Base-by-base conservation (phyloP, 805 yeast genomes). In the Starmerella scarabaei region DNA sequence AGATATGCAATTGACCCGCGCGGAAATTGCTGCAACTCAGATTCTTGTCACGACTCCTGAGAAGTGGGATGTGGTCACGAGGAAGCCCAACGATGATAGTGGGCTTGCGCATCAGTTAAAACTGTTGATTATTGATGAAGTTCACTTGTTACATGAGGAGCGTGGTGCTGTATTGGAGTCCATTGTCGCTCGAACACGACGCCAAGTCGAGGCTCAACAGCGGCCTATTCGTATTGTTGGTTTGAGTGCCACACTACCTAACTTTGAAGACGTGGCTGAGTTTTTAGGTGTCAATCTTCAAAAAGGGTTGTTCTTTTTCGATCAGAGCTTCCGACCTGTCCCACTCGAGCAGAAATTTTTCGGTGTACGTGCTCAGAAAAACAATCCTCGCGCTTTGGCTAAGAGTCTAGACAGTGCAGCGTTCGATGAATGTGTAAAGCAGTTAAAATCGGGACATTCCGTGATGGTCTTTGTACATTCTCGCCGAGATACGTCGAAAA, bases 111-210 rank as follows among this genome's bases (percentile, higher is more conserved):
- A 80, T 11, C 85, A 84, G 52, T 93, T 91, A 8, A 82, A 78
- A 57, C 62, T 91, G 12, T 63, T 91, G 42, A 83, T 91, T 43
- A 86, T 91, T 45, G 98, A 91, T 66, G 98, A 91, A 62, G 97
- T 91, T 0, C 98, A 91, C 68, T 65, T 91, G 54, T 68, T 91
- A 38, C 97, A 91, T 53, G 98, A 91, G 71, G 98, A 91, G 41
- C 74, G 98, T 65, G 98, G 98, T 52, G 83, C 96, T 7, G 98
- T 91, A 5, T 83, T 91, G 47, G 98, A 91, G 59, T 85, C 96
- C 0, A 65, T 86, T 38, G 95, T 86, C 3, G 94, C 96, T 0
- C 73, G 97, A 61, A 91, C 98, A 0, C 67, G 86, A 44, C 67
- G 98, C 42, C 96, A 86, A 55, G 97, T 91, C 4, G 99, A 91